Conservation (phyloP, 345 rosid genomes). For the Rhodamnia rubescens region DNA sequence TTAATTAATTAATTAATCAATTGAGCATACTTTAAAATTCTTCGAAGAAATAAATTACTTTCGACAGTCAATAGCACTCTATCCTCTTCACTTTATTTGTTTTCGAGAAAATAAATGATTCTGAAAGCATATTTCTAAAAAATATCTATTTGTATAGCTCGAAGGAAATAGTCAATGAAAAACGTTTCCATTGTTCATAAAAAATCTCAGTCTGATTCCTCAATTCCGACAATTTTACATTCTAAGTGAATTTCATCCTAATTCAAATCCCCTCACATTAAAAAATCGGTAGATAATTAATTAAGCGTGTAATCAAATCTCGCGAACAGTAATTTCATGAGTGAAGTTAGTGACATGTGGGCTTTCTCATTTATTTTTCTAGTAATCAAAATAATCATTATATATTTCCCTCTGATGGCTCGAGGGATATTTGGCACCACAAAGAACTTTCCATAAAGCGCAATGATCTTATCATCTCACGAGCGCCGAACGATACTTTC, state of each 20-base stretch:
- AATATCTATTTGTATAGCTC: no score
- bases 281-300: no score
- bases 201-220: no score
- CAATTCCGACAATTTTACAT: background rate
- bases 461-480: accelerated
- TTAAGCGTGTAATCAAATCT: no score
- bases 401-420: background rate
- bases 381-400: background rate
- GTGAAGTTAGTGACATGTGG: background rate
- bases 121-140: no score
- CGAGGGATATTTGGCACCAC: background rate
- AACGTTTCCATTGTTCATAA: no score
- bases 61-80: background rate
- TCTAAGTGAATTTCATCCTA: background rate
- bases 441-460: background rate
- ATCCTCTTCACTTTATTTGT: no score
- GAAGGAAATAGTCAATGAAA: no score
- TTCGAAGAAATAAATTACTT: background rate
- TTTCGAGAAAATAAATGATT: no score
- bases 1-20: background rate
- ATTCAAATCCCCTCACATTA: background rate
- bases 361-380: background rate
- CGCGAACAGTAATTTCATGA: no score
- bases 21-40: background rate
- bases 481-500: accelerated